Base-by-base conservation (phyloP, 257 asterid species). In the Forsythia viridissima region DNA sequence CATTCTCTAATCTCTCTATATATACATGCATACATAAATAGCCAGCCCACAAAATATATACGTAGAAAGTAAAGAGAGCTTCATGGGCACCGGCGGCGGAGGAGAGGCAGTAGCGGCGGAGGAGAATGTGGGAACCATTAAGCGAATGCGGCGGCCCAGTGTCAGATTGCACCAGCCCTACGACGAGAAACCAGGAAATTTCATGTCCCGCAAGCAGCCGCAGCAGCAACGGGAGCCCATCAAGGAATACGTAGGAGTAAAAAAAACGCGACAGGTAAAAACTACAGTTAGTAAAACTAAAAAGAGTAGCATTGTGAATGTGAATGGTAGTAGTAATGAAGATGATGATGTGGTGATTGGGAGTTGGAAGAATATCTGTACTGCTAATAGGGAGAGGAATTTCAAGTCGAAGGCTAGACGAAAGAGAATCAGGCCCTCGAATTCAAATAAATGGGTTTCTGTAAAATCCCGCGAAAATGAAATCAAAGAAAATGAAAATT, bases 101-200 rank as follows among this genome's bases (percentile, higher is more conserved):
- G 70, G 13, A 48, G 81, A 73, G 7, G 79, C 46, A 3, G 72
- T 76, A 24, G 76, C 77, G 5, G 75, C 63, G 71, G 79, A 73
- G 70, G 78, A 34, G 84, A 52, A 68, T 34, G 63, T 16, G 46
- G 76, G 21, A 24, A 77, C 80, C 46, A 20, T 79, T 16, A 87
- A 85, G 82, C 86, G 89, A 78, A 73, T 46, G 80, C 87, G 89
- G 80, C 87, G 91, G 63, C 91, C 91, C 12, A 87, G 83, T 78
- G 89, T 87, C 6, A 83, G 91, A 61, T 51, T 87, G 73, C 82
- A 81, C 75, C 85, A 83, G 76, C 89, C 91, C 40, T 87, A 81
- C 21, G 81, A 83, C 82, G 89, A 81, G 66, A 44, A 67, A 73
- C 79, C 83, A 8, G 61, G 76, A 77, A 81, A 73, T 57, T 63